Evolutionary conservation across 164 flowering plant species (phyloP).

Genomic region (Berberis thunbergii): DNA sequence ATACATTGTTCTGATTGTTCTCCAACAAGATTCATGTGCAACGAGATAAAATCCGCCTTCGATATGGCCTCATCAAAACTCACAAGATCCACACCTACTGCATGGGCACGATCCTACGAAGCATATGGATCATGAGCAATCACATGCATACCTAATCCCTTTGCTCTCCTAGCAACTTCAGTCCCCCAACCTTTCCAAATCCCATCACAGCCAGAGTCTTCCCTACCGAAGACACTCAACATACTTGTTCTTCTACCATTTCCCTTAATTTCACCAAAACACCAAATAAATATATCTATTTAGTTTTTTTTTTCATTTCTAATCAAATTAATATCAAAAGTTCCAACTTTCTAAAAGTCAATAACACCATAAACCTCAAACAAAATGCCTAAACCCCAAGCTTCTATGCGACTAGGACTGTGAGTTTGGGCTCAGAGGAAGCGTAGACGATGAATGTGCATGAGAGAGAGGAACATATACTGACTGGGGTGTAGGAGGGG

Average conservation of each 20-base stretch:
- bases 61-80: constrained; percentile 64
- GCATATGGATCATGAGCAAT: constrained; percentile 88
- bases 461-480: background rate
- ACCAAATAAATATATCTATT: too few species aligned
- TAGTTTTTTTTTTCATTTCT: too few species aligned
- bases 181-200: constrained; percentile 76
- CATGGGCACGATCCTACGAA: constrained; percentile 79
- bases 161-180: constrained; percentile 80
- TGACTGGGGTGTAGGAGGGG: background rate
- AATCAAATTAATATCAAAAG: too few species aligned
- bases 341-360: too few species aligned
- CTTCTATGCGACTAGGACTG: constrained; percentile 75
- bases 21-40: too few species aligned
- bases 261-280: constrained; percentile 29
- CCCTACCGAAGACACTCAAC: constrained; percentile 83
- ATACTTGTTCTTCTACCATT: constrained; percentile 67
- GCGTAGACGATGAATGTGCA: constrained; percentile 15
- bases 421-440: constrained; percentile 44
- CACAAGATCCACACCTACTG: constrained; percentile 76
- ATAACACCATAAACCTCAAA: too few species aligned
- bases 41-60: constrained; percentile 69
- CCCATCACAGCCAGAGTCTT: constrained; percentile 80
- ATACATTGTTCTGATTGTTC: too few species aligned
- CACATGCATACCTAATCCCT: constrained; percentile 65
- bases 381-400: too few species aligned